Evolutionary conservation across 768 basidiomycete species (phyloP), one percentile per base, ranked within the genome.

Genomic region (Mycena galericulata): DNA sequence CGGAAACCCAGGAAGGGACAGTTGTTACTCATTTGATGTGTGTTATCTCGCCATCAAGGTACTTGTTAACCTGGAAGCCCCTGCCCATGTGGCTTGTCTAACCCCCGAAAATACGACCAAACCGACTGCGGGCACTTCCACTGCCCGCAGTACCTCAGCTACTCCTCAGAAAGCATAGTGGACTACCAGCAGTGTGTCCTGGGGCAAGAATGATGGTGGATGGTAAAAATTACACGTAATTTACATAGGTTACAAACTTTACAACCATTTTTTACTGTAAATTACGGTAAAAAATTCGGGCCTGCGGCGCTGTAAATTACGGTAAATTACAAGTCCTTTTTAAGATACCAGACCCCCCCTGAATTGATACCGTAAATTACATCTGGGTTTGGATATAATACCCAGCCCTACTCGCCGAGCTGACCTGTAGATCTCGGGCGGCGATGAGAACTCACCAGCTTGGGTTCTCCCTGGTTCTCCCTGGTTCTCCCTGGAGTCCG

Each of bases 261-360:
- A 50, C 49, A 50, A 29, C 27, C 49, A 29, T 30, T 50, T 29
- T 29, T 50, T 50, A 50, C 49, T 14, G 49, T 30, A 50, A 50
- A 50, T 26, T 29, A 50, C 49, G 18, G 49, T 50, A 45, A 50
- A 26, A 26, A 26, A 26, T 50, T 30, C 49, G 49, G 49, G 27
- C 49, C 43, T 45, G 43, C 43, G 43, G 43, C 27, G 49, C 49
- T 50, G 30, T 29, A 50, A 50, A 50, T 29, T 50, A 50, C 49
- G 9, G 49, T 50, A 50, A 50, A 50, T 50, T 50, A 50, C 49
- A 50, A 27, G 26, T 27, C 26, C 27, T 15, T 8, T 32, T 26
- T 29, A 50, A 50, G 27, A 29, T 50, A 50, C 49, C 17, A 50
- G 49, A 27, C 27, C 49, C 49, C 49, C 49, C 27, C 49, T 29